These are phyloP conservation scores for Aspergillus udagawae DNA, from an alignment of 2,329 filamentous ascomycete species.

Conservation along the genomic window DNA sequence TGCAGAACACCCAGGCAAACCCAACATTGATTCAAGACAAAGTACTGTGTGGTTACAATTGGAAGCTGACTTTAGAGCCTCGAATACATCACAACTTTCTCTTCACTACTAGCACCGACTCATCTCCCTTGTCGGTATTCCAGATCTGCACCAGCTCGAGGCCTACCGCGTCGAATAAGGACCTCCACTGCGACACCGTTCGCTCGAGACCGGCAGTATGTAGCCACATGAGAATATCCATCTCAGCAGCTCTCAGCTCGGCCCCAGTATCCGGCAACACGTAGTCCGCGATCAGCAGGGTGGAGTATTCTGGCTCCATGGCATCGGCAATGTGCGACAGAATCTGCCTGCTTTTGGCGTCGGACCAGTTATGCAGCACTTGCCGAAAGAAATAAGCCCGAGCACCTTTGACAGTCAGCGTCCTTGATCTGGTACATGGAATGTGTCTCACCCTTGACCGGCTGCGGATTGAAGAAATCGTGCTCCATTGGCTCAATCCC, in stretches of 20 bases:
- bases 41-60: too few species aligned
- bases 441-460: constrained; percentile 34
- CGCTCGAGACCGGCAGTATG: constrained; percentile 33
- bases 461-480: constrained; percentile 46
- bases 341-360: constrained; percentile 24
- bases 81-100: constrained; percentile 1
- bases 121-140: neutral
- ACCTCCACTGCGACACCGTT: constrained; percentile 35
- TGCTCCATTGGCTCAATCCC: constrained; percentile 33
- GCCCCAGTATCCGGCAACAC: constrained; percentile 34
- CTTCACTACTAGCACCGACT: neutral
- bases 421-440: neutral
- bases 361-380: constrained; percentile 31
- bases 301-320: constrained; percentile 36
- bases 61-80: too few species aligned
- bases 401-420: constrained; percentile 16
- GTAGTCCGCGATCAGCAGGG: constrained; percentile 42
- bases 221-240: constrained; percentile 43
- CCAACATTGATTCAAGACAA: too few species aligned
- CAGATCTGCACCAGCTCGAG: constrained; percentile 21
- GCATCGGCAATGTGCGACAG: constrained; percentile 22
- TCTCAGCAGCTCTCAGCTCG: constrained; percentile 19
- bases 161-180: constrained; percentile 26
- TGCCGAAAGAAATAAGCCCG: constrained; percentile 31
- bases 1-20: too few species aligned